These are phyloP conservation scores for Teunomyces barrocoloradensis DNA, from an alignment of 805 yeast species.

Conservation along the genomic window DNA sequence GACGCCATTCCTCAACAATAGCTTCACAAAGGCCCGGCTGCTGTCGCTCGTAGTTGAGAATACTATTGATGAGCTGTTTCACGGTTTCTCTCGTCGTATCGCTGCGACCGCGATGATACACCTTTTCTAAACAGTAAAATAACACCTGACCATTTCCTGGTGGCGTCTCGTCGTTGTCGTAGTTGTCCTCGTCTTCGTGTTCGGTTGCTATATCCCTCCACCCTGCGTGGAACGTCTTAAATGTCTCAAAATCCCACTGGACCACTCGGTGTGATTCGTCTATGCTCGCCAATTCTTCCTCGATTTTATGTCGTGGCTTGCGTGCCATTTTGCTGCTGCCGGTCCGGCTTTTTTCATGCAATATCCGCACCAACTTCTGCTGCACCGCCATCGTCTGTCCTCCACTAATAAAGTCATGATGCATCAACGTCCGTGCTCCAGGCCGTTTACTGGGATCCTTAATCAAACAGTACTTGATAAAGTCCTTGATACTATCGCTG, in stretches of 20 bases:
- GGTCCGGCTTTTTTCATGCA: neutral
- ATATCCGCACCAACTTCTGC: neutral
- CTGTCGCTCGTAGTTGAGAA: constrained; percentile 45
- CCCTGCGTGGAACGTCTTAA: constrained; percentile 4
- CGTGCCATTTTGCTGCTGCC: constrained; percentile 25
- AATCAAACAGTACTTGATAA: constrained; percentile 62
- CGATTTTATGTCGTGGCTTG: neutral
- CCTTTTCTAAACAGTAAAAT: constrained; percentile 44
- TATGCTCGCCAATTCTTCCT: neutral
- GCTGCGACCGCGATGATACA: constrained; percentile 52
- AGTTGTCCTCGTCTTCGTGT: no score
- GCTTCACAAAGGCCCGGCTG: constrained; percentile 69
- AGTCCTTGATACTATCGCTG: constrained; percentile 57
- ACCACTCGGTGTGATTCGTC: neutral
- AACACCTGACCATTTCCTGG: constrained; percentile 36
- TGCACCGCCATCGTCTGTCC: constrained; percentile 6
- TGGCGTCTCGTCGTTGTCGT: neutral
- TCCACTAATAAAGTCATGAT: constrained; percentile 48
- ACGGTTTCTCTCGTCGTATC: constrained; percentile 48
- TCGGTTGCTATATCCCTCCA: constrained; percentile 1
- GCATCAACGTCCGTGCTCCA: constrained; percentile 53
- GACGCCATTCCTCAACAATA: constrained; percentile 52
- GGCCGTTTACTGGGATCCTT: constrained; percentile 70
- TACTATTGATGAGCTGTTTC: constrained; percentile 34
- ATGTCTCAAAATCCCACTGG: constrained; percentile 19